Evolutionary conservation across 2,329 filamentous ascomycete species (phyloP).

Genomic region (Cordyceps farinosa): DNA sequence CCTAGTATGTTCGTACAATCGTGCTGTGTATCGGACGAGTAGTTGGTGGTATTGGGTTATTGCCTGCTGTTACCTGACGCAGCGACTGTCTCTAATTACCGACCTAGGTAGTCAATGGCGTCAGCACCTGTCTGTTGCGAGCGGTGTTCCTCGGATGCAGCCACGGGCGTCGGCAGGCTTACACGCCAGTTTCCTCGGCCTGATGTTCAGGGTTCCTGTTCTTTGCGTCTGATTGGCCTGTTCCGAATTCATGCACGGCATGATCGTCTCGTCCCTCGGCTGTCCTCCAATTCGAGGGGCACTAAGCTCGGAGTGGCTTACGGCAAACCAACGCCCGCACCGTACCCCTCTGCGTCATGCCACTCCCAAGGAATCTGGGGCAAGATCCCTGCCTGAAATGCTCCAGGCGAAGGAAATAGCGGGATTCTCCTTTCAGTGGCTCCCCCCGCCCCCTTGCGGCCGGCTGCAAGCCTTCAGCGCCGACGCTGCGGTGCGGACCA

Average conservation of each 20-base stretch:
- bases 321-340: conserved; percentile 12
- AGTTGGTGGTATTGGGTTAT: background rate
- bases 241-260: background rate
- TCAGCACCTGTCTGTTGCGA: background rate
- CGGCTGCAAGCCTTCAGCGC: conserved; percentile 11
- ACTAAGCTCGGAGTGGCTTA: conserved; percentile 4
- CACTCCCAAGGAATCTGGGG: conserved; percentile 31
- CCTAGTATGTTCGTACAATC: background rate
- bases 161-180: background rate
- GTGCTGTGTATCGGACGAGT: too few species aligned
- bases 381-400: conserved; percentile 27
- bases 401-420: background rate
- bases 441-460: background rate
- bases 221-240: background rate
- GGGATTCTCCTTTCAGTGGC: background rate
- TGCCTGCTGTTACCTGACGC: background rate
- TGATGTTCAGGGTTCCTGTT: background rate
- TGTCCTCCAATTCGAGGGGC: background rate
- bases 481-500: background rate
- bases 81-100: background rate
- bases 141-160: background rate
- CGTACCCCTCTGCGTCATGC: background rate
- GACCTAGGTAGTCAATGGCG: background rate
- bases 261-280: conserved; percentile 3
- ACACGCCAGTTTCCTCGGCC: background rate